Evolutionary conservation across 148 eudicot genomes (phyloP).

Genomic region (Polygonum aviculare): DNA sequence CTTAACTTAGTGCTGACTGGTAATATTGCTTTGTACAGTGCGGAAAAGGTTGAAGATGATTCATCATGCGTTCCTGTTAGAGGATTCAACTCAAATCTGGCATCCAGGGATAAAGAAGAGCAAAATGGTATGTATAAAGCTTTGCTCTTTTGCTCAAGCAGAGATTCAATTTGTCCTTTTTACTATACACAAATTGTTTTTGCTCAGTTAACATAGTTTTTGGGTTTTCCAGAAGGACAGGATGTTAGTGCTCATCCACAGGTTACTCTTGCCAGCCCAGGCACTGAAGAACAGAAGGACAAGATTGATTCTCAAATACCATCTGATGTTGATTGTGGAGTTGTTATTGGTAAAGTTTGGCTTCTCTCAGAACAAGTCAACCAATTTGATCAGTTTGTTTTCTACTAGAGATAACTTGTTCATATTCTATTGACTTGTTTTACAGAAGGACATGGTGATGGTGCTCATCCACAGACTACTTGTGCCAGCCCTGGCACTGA

Average conservation of each 20-base stretch:
- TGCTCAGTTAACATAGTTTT: not conserved
- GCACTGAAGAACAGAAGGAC: not conserved
- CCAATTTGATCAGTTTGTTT: not conserved
- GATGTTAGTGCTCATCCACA: not conserved
- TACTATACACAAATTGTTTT: not conserved
- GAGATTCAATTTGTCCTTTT: not conserved
- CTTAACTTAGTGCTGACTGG: not conserved
- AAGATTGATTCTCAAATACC: not conserved
- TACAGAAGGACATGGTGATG: not conserved
- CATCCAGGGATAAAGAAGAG: slow-evolving; percentile 11
- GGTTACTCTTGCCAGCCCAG: slow-evolving; percentile 2
- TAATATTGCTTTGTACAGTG: not conserved
- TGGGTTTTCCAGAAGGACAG: not conserved
- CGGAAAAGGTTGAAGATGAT: not conserved
- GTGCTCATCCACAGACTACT: not conserved
- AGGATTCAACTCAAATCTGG: slow-evolving; percentile 9
- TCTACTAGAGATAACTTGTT: not conserved
- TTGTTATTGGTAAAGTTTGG: not conserved
- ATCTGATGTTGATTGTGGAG: not conserved
- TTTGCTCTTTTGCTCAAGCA: not conserved
- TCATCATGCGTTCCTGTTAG: slow-evolving; percentile 11
- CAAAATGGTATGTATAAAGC: slow-evolving; percentile 20
- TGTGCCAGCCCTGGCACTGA: slow-evolving; percentile 1
- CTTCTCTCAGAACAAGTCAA: not conserved
- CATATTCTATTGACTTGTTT: not conserved